Evolutionary conservation across 2,329 filamentous ascomycete genomes (phyloP).

Genomic region (Arachnomyces sp.): DNA sequence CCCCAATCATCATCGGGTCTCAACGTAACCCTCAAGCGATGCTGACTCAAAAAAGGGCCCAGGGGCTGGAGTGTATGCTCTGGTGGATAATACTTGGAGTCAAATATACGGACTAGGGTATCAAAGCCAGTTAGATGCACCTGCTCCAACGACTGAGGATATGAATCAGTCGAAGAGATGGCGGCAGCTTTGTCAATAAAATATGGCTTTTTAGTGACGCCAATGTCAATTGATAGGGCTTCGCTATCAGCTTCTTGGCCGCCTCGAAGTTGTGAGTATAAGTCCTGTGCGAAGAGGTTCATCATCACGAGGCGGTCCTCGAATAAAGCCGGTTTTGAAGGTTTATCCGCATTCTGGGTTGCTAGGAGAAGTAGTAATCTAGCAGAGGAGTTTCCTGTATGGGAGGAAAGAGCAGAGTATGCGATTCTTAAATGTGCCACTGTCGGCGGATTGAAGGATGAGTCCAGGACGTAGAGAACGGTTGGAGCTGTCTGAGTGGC

Average conservation of each 20-base stretch:
- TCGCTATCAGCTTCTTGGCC: conserved; percentile 6
- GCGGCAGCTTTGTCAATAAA: conserved; percentile 41
- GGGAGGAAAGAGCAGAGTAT: conserved; percentile 40
- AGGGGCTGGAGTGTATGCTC: conserved; percentile 35
- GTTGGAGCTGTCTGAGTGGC: conserved; percentile 14
- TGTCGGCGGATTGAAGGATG: conserved; percentile 60
- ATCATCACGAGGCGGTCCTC: conserved; percentile 45
- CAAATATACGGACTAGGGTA: conserved; percentile 42
- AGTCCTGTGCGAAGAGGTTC: conserved; percentile 38
- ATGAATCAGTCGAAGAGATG: conserved; percentile 28
- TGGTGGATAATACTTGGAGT: conserved; percentile 43
- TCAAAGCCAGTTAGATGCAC: conserved; percentile 44
- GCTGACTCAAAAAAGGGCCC: conserved; percentile 34
- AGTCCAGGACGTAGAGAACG: conserved; percentile 58
- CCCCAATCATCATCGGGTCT: conserved; percentile 36
- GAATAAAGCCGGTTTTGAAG: conserved; percentile 41
- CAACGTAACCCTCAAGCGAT: conserved; percentile 39
- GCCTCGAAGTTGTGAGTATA: conserved; percentile 19
- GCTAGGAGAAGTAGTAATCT: conserved; percentile 53
- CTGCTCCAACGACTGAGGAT: conserved; percentile 33
- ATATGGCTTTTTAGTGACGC: conserved; percentile 42
- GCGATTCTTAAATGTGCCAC: conserved; percentile 52
- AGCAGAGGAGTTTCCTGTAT: conserved; percentile 23
- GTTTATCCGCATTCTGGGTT: conserved; percentile 59
- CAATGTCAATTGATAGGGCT: conserved; percentile 37